Conservation (phyloP, 2,329 filamentous ascomycete genomes). For the Sordariomycetes sp. region DNA sequence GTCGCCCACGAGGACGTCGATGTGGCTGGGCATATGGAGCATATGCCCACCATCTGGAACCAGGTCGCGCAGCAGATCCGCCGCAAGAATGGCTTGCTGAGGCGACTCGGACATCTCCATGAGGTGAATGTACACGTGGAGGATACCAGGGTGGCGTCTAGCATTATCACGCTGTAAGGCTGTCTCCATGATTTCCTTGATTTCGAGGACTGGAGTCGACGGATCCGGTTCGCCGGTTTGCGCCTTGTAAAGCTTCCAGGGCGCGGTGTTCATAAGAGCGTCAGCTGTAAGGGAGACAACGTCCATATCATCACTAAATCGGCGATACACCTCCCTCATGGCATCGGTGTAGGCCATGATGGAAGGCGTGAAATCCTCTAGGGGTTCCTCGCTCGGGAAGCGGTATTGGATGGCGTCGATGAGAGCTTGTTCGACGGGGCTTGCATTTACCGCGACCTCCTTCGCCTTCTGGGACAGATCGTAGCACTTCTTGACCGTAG, state of each 20-base stretch:
- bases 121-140: conserved; percentile 66
- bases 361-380: conserved; percentile 36
- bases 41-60: conserved; percentile 59
- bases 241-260: conserved; percentile 30
- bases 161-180: conserved; percentile 37
- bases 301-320: conserved; percentile 25
- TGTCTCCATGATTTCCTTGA: conserved; percentile 16
- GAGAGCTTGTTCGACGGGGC: conserved; percentile 28
- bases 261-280: conserved; percentile 32
- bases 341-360: conserved; percentile 30
- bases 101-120: conserved; percentile 64
- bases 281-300: conserved; percentile 22
- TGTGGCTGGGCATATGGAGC: conserved; percentile 65
- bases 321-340: conserved; percentile 22
- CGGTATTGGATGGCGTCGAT: conserved; percentile 40
- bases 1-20: conserved; percentile 62
- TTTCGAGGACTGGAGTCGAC: conserved; percentile 6
- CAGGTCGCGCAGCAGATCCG: conserved; percentile 48
- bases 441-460: conserved; percentile 16
- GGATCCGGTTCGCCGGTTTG: conserved; percentile 16
- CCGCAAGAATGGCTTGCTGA: conserved; percentile 45
- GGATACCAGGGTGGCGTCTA: conserved; percentile 49
- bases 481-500: not conserved
- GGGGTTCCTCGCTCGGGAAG: conserved; percentile 38
- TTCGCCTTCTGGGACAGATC: conserved; percentile 30